These are phyloP conservation scores for Jatropha multifida DNA, from an alignment of 441 rosid genomes.

Conservation along the genomic window DNA sequence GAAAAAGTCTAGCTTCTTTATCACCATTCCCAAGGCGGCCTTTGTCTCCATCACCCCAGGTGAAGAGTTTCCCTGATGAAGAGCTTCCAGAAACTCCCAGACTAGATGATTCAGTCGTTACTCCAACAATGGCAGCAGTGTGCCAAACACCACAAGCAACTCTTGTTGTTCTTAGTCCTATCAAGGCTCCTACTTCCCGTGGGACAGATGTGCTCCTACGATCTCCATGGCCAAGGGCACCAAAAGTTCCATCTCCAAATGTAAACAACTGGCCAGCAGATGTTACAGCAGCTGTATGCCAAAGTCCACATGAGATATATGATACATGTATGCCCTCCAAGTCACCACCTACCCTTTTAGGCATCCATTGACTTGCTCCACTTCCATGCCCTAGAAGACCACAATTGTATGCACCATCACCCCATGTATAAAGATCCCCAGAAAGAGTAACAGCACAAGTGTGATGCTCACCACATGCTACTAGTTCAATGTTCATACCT, in stretches of 20 bases:
- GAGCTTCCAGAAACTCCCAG: conserved; percentile 40
- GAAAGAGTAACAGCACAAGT: conserved; percentile 77
- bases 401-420: conserved; percentile 65
- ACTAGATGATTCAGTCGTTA: conserved; percentile 45
- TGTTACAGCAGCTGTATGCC: conserved; percentile 89
- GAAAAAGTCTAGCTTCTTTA: conserved; percentile 61
- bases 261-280: conserved; percentile 82
- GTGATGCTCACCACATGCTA: conserved; percentile 89
- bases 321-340: conserved; percentile 66
- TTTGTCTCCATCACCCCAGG: conserved; percentile 94
- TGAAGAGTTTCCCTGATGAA: conserved; percentile 55
- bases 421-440: conserved; percentile 94
- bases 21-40: conserved; percentile 82
- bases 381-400: conserved; percentile 90
- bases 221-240: conserved; percentile 89
- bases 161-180: conserved; percentile 50
- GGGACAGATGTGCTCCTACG: conserved; percentile 51
- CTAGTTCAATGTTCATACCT: conserved; percentile 55
- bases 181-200: conserved; percentile 68
- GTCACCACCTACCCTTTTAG: conserved; percentile 63
- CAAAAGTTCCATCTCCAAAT: conserved; percentile 93
- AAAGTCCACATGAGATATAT: conserved; percentile 75
- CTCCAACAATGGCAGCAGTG: conserved; percentile 86
- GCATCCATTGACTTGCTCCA: conserved; percentile 81
- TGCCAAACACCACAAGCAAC: conserved; percentile 98